Conservation (phyloP, 371 early-diverging fungal species). For the Mucor saturninus region DNA sequence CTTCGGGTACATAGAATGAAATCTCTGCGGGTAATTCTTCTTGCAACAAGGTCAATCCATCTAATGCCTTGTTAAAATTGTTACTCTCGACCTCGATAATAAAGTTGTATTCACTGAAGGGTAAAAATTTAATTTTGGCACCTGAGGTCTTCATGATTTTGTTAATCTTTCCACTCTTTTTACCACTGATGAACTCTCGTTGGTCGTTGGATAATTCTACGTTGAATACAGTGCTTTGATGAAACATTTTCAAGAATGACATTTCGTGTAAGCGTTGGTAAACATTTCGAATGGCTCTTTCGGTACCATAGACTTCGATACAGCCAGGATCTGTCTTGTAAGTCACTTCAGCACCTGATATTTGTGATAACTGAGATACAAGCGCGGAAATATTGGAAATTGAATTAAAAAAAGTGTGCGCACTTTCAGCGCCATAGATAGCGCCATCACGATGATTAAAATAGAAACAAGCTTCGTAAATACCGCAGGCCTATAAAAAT, state of each 20-base stretch:
- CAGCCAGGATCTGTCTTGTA: conserved; percentile 52
- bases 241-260: conserved; percentile 43
- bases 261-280: conserved; percentile 59
- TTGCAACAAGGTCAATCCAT: conserved; percentile 73
- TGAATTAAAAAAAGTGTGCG: conserved; percentile 38
- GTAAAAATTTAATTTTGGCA: conserved; percentile 51
- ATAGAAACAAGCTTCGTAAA: conserved; percentile 65
- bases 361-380: conserved; percentile 56
- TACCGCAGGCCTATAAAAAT: conserved; percentile 51
- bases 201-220: conserved; percentile 83
- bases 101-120: conserved; percentile 79
- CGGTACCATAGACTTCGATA: conserved; percentile 73
- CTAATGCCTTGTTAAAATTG: conserved; percentile 62
- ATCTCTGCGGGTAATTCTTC: conserved; percentile 89
- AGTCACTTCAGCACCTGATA: conserved; percentile 63
- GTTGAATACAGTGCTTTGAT: conserved; percentile 41
- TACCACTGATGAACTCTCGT: conserved; percentile 91
- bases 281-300: conserved; percentile 63
- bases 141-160: conserved; percentile 81
- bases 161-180: conserved; percentile 95
- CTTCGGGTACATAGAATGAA: conserved; percentile 87
- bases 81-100: conserved; percentile 72
- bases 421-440: conserved; percentile 34
- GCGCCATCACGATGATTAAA: conserved; percentile 43
- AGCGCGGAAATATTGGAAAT: conserved; percentile 46